These are phyloP conservation scores for Wickerhamiella alocasiicola DNA, from an alignment of 805 yeast species.

Conservation along the genomic window DNA sequence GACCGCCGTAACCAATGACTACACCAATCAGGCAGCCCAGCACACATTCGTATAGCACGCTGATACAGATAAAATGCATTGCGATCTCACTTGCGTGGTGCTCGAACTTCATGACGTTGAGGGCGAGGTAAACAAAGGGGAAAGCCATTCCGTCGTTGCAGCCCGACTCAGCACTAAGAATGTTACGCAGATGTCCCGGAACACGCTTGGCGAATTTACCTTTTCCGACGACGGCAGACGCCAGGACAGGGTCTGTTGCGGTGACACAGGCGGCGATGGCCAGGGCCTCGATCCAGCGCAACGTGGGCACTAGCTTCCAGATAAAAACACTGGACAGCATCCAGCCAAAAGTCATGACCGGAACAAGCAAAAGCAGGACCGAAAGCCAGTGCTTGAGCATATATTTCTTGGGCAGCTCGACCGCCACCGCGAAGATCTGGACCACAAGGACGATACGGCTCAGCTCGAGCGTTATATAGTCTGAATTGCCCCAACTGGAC, in stretches of 20 bases:
- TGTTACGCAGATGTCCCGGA: constrained; percentile 81
- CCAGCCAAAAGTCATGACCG: constrained; percentile 91
- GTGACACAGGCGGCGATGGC: constrained; percentile 79
- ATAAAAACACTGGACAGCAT: constrained; percentile 64
- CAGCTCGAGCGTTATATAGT: constrained; percentile 68
- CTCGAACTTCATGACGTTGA: constrained; percentile 52
- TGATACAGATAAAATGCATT: constrained; percentile 66
- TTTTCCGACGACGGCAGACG: constrained; percentile 91
- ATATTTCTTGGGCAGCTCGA: constrained; percentile 80
- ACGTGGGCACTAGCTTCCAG: constrained; percentile 63
- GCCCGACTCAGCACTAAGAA: constrained; percentile 76
- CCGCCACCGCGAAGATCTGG: constrained; percentile 90
- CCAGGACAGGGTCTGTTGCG: constrained; percentile 90
- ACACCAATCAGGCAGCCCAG: constrained; percentile 70
- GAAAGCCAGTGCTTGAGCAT: constrained; percentile 76
- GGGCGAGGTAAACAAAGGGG: constrained; percentile 65
- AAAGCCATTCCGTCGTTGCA: constrained; percentile 96
- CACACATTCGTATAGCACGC: constrained; percentile 68
- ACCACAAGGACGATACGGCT: constrained; percentile 72
- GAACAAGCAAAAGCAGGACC: constrained; percentile 59
- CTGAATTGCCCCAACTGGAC: constrained; percentile 71
- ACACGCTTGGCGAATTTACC: constrained; percentile 85
- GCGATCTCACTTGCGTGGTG: constrained; percentile 58
- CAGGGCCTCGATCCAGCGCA: constrained; percentile 59
- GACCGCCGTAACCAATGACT: constrained; percentile 54